Evolutionary conservation across 257 asterid genomes (phyloP).

Genomic region (Penstemon eatonii): DNA sequence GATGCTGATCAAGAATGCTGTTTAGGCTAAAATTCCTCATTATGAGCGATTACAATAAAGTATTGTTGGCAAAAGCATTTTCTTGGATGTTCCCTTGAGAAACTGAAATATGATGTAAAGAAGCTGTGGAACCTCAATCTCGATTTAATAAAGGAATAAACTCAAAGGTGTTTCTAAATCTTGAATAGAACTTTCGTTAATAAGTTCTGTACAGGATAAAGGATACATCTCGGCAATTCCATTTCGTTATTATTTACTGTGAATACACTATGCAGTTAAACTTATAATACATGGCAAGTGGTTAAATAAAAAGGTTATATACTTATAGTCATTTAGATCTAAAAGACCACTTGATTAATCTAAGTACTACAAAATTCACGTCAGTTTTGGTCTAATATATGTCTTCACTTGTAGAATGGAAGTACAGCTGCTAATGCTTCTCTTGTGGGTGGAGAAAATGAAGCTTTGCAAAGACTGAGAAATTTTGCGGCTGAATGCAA

Average conservation of each 20-base stretch:
- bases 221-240: too few species aligned
- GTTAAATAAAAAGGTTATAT: not conserved
- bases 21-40: too few species aligned
- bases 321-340: not conserved
- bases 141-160: constrained; percentile 15
- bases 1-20: not conserved
- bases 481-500: constrained; percentile 73
- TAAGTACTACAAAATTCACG: not conserved
- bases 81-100: not conserved
- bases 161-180: not conserved
- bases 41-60: too few species aligned
- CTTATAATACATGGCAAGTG: too few species aligned
- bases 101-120: not conserved
- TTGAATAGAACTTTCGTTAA: not conserved
- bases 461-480: constrained; percentile 83
- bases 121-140: constrained; percentile 1
- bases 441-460: constrained; percentile 91
- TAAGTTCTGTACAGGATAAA: too few species aligned
- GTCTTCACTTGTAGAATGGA: constrained; percentile 54
- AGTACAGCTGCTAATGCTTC: constrained; percentile 63
- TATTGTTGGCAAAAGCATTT: too few species aligned
- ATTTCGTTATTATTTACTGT: too few species aligned
- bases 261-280: too few species aligned
- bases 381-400: constrained; percentile 7
- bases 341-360: not conserved